Evolutionary conservation across 31 red algal species (phyloP).

Genomic region (Asparagopsis taxiformis): DNA sequence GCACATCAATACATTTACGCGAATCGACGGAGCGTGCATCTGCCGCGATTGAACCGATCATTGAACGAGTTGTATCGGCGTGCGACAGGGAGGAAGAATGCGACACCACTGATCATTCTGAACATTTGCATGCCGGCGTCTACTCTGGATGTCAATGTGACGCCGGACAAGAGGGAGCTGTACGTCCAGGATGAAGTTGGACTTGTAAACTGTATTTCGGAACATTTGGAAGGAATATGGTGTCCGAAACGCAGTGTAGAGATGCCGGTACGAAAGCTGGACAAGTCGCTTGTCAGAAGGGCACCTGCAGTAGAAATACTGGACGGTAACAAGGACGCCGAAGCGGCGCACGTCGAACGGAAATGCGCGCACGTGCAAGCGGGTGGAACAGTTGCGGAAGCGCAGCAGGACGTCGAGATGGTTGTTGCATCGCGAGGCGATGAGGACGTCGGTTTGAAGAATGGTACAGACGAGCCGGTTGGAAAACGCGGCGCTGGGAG

Average conservation of each 20-base stretch:
- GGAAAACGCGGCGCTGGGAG: no score
- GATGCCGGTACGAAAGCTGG: slow-evolving; percentile 29
- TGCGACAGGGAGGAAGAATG: slow-evolving; percentile 21
- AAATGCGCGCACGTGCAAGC: no score
- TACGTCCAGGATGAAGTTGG: slow-evolving; percentile 56
- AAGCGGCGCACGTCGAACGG: no score
- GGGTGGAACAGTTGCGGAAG: no score
- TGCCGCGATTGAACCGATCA: slow-evolving; percentile 46
- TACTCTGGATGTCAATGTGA: slow-evolving; percentile 74
- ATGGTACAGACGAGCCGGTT: no score
- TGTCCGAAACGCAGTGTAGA: slow-evolving; percentile 17
- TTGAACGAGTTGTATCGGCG: slow-evolving; percentile 70
- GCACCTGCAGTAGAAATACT: no score
- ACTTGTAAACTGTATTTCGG: slow-evolving; percentile 31
- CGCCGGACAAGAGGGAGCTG: slow-evolving; percentile 81
- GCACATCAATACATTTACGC: slow-evolving; percentile 80
- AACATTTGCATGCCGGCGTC: slow-evolving; percentile 53
- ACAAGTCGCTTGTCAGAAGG: background rate
- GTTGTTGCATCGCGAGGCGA: no score
- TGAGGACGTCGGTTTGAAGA: no score
- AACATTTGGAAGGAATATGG: slow-evolving; percentile 27
- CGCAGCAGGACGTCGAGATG: no score
- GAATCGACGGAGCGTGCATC: slow-evolving; percentile 71
- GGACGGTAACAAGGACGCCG: no score
- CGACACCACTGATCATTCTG: slow-evolving; percentile 62